Base-by-base conservation (phyloP, 345 rosid genomes). In the Nasturtium officinale region DNA sequence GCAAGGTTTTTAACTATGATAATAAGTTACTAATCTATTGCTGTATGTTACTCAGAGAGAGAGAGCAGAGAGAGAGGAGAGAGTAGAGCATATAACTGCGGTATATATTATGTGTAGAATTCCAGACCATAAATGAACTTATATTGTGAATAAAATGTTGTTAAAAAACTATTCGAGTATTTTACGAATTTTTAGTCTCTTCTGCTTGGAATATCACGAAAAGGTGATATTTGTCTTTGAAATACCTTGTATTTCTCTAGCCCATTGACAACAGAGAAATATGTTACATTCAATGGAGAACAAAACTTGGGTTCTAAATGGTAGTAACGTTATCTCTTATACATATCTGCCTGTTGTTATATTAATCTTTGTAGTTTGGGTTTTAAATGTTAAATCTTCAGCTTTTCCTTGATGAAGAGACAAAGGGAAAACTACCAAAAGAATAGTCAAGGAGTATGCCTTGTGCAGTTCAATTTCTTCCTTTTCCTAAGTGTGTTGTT, bases 1-100 rank as follows among this genome's bases (percentile, higher is more conserved):
- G 43, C 32, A 73, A 73, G 46, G 33, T 18, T 46, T 56, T 56
- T 15, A n/a, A 57, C 54, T 42, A 28, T 11, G 37, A 53, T 10
- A 18, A 18, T 40, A 37, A 38, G n/a, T 40, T 55, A 18, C 29
- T 40, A 37, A 38, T 25, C 53, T 55, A 10, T 18, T 38, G 15
- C 3, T 38, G 38, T 12, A 38, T 67, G 37, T 53, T 67, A 5
- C 11, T 69, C 21, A 42, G 51, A 18, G 43, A 40, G 13, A 2
- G 25, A n/a, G n/a, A n/a, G n/a, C 46, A 38, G 21, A 33, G 6
- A 60, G 55, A 30, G 51, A 32, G 9, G 35, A 20, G 53, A 38
- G 47, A 5, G 16, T 32, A 15, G 52, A 37, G 45, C 16, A 18
- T 42, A 42, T n/a, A 28, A n/a, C 11, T 13, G 16, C 11, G 3